Evolutionary conservation across 2,329 filamentous ascomycete species (phyloP).

Genomic region (Diaporthe citriasiana): DNA sequence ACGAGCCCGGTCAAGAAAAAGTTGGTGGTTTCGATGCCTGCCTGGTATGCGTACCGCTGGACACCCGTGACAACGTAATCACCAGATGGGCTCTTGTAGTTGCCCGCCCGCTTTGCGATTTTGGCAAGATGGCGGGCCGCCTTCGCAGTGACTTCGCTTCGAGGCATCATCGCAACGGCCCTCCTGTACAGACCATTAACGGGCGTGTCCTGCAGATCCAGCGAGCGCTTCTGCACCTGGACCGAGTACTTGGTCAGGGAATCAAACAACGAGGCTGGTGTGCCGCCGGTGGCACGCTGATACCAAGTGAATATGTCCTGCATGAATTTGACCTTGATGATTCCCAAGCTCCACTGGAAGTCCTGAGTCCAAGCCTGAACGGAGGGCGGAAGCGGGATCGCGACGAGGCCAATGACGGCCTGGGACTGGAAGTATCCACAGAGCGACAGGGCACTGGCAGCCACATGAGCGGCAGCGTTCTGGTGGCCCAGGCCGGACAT

Average conservation of each 20-base stretch:
- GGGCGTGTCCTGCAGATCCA: constrained; percentile 53
- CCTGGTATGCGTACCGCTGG: constrained; percentile 84
- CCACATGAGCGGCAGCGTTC: constrained; percentile 89
- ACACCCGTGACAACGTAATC: constrained; percentile 78
- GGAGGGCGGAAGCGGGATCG: constrained; percentile 82
- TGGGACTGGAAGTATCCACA: constrained; percentile 91
- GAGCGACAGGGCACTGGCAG: constrained; percentile 85
- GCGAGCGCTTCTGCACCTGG: constrained; percentile 76
- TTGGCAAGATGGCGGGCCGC: constrained; percentile 33
- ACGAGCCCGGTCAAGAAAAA: constrained; percentile 87
- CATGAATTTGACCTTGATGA: constrained; percentile 83
- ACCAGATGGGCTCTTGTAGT: constrained; percentile 59
- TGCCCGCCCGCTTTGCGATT: constrained; percentile 46
- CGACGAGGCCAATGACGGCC: constrained; percentile 84
- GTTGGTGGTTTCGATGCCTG: constrained; percentile 84
- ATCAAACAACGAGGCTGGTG: constrained; percentile 79
- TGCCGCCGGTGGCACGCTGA: constrained; percentile 86
- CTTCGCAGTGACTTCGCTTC: constrained; percentile 43
- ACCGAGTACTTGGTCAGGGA: constrained; percentile 79
- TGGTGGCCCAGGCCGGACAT: constrained; percentile 87
- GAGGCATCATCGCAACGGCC: constrained; percentile 54
- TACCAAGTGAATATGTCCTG: constrained; percentile 90
- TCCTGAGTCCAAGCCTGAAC: constrained; percentile 91
- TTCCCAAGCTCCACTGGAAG: constrained; percentile 93
- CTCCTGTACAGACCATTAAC: constrained; percentile 50